Conservation (phyloP, 306 rosid genomes). For the Cyclanthera cordifolia region DNA sequence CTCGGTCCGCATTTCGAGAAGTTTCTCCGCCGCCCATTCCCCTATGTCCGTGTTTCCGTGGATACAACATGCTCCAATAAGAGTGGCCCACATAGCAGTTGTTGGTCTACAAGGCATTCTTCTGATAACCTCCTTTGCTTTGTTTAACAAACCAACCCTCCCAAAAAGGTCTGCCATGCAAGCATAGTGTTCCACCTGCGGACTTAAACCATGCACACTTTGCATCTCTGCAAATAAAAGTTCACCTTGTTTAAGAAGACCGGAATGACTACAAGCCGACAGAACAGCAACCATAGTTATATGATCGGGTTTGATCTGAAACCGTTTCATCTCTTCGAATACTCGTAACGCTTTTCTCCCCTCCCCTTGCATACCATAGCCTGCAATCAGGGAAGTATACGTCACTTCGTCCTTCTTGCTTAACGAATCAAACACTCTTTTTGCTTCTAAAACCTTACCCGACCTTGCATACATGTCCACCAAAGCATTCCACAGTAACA, state of each 20-base stretch:
- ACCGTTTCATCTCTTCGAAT: constrained; percentile 57
- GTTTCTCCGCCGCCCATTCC: constrained; percentile 82
- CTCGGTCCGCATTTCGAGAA: constrained; percentile 57
- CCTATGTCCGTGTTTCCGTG: constrained; percentile 53
- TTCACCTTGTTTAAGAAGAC: constrained; percentile 53
- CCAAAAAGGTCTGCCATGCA: constrained; percentile 85
- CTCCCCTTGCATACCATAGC: constrained; percentile 72
- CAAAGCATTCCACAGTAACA: constrained; percentile 65
- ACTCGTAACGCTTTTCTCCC: constrained; percentile 53
- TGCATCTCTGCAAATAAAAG: constrained; percentile 45
- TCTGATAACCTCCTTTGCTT: constrained; percentile 47
- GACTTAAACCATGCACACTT: constrained; percentile 36
- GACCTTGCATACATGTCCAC: constrained; percentile 88
- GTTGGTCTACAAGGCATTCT: constrained; percentile 76
- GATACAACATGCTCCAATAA: constrained; percentile 64
- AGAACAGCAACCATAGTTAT: constrained; percentile 71
- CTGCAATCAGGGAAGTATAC: constrained; percentile 72
- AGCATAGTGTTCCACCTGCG: constrained; percentile 56
- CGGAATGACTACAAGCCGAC: constrained; percentile 81
- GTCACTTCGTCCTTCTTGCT: constrained; percentile 64
- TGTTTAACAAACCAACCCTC: constrained; percentile 66
- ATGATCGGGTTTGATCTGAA: constrained; percentile 56
- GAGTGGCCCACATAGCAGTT: constrained; percentile 87
- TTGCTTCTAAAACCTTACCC: constrained; percentile 62
- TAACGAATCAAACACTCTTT: constrained; percentile 55